Base-by-base conservation (phyloP, 192 early-diverging fungal genomes). In the Linnemannia exigua region DNA sequence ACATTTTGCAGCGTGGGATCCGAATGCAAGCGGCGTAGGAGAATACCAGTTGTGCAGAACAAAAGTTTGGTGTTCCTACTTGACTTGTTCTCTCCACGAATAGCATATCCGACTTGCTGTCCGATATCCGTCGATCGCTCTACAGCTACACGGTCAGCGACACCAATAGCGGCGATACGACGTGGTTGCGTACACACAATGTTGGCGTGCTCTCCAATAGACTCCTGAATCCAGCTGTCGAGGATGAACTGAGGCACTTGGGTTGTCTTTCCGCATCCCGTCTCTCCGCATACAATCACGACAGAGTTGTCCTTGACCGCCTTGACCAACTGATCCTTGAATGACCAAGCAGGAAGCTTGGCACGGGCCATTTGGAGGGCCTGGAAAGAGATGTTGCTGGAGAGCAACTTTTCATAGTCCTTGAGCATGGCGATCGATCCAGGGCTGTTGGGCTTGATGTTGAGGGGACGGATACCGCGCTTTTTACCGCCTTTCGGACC, bases 151-250 rank as follows among this genome's bases (percentile, higher is more conserved):
- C 90, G 87, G 46, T 88, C 87, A 75, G 90, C 80, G 81, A 93
- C 76, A 38, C 90, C 90, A 81, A 93, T 88, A 79, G 93, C 90
- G 80, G 82, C 95, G 81, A 99, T 95, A 15, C 97, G 91, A 25
- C 98, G 89, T 11, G 98, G 98, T 85, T 99, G 98, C 15, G 98
- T 99, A 79, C 97, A 96, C 1, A 97, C 90, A 58, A 98, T 95
- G 74, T 90, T 89, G 74, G 86, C 89, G 20, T 88, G 72, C 48
- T 74, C 51, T 28, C 89, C 86, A 14, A 69, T 48, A 4, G 33
- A 46, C 28, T 86, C 84, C 38, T 89, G 80, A 52, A 97, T 92
- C 15, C 93, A 93, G 17, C 88, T 90, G 68, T 95, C 94, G 31
- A 99, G 84, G 41, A 99, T 89, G 73, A 96, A 97, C 83, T 98